Base-by-base conservation (phyloP, 1,284 basidiomycete genomes). In the Apiotrichum domesticum region DNA sequence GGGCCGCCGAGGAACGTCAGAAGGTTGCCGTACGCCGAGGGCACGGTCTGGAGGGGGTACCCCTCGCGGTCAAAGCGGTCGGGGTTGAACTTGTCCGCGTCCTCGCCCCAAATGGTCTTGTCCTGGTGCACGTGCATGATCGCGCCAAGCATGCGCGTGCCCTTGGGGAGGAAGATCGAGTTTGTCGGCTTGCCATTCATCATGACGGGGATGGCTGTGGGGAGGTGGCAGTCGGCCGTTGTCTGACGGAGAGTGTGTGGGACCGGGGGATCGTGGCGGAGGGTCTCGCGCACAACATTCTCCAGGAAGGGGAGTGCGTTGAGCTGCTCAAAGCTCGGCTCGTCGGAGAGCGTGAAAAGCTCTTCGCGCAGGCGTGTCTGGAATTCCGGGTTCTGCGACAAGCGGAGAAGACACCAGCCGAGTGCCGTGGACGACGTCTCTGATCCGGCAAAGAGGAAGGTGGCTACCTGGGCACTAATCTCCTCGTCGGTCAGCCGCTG, bases 391-490 rank as follows among this genome's bases (percentile, higher is more conserved):
- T 83, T 68, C 35, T 77, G 78, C 0, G 85, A 79, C n/a, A 90
- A 82, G 15, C 82, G 81, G 69, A 85, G 86, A 1, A 90, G 76
- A 56, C 81, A 83, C 87, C 88, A 91, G 3, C 85, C 82, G 1
- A 87, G 76, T 1, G 85, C 83, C 0, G 83, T 84, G 0, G 83
- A 83, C 0, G 84, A 86, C 0, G 90, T 91, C 70, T 91, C 88
- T 68, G 89, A 86, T 0, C 88, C 89, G 2, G 74, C 71, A 1
- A 74, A 61, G 55, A 74, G 70, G 69, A 90, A 87, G 0, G 86
- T 89, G 8, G 85, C 84, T 57, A 90, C 87, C 70, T 90, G 87
- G 58, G 82, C 85, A 15, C 86, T 76, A 3, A 87, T 82, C 66
- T 90, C 87, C 14, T 80, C 76, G 46, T 83, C 81, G 7, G 82